These are phyloP conservation scores for Ruellia speciosa DNA, from an alignment of 305 asterid genomes.

Conservation along the genomic window DNA sequence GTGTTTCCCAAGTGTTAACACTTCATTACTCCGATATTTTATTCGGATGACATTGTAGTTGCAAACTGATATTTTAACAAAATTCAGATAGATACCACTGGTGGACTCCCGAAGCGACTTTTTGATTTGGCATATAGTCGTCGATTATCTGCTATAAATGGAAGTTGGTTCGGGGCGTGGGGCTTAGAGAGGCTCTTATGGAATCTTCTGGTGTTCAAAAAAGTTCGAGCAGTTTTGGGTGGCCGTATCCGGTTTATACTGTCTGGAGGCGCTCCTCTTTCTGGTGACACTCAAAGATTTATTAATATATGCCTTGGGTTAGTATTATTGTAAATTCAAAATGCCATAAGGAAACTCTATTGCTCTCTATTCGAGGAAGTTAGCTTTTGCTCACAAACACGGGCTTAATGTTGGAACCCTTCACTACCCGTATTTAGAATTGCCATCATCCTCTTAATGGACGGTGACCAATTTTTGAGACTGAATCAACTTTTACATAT, in stretches of 20 bases:
- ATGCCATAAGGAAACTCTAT: neutral
- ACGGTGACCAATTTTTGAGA: too few species aligned
- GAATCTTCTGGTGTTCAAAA: slow-evolving; percentile 77
- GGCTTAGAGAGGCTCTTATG: slow-evolving; percentile 80
- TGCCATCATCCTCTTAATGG: too few species aligned
- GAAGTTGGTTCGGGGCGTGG: slow-evolving; percentile 99
- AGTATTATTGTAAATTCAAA: slow-evolving; percentile 30
- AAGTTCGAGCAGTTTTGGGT: slow-evolving; percentile 89
- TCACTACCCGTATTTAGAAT: too few species aligned
- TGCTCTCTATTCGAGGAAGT: neutral
- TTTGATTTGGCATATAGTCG: slow-evolving; percentile 88
- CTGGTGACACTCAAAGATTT: slow-evolving; percentile 90
- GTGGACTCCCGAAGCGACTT: slow-evolving; percentile 74
- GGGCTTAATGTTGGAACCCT: too few species aligned
- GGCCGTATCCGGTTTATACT: slow-evolving; percentile 85
- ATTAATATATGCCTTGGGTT: slow-evolving; percentile 95
- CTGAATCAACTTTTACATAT: slow-evolving; percentile 2
- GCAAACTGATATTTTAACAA: slow-evolving; percentile 18
- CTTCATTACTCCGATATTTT: slow-evolving; percentile 8
- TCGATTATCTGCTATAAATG: slow-evolving; percentile 70
- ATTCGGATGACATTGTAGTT: neutral
- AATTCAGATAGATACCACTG: slow-evolving; percentile 73
- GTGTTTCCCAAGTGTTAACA: slow-evolving; percentile 13
- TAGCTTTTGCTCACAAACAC: neutral
- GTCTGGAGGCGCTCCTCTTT: slow-evolving; percentile 99